Conservation (phyloP, 2,329 filamentous ascomycete species). For the Arthroderma sp. region DNA sequence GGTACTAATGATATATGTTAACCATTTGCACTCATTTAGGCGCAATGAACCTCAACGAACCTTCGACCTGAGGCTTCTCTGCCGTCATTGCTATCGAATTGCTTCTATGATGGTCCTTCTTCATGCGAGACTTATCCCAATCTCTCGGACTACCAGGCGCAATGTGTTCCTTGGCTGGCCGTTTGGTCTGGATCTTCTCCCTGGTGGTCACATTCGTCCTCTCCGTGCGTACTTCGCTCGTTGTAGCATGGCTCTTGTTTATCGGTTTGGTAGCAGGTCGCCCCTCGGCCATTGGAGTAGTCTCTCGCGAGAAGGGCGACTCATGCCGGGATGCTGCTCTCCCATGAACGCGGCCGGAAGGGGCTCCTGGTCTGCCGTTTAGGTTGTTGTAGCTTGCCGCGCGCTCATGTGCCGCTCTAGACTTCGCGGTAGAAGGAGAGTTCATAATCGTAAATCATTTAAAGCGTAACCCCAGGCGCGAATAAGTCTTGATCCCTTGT, state of each 20-base stretch:
- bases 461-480: background rate
- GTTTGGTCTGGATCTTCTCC: constrained; percentile 51
- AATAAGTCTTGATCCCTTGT: background rate
- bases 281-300: constrained; percentile 11
- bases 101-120: constrained; percentile 14
- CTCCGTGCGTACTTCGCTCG: constrained; percentile 31
- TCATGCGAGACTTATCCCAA: constrained; percentile 24
- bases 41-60: constrained; percentile 19
- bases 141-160: constrained; percentile 25
- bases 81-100: constrained; percentile 21
- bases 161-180: constrained; percentile 39
- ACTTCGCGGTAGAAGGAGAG: constrained; percentile 19
- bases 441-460: constrained; percentile 18
- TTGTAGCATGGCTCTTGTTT: constrained; percentile 23
- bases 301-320: constrained; percentile 14
- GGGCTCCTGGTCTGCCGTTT: constrained; percentile 30
- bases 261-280: constrained; percentile 13
- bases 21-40: background rate
- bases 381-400: constrained; percentile 23
- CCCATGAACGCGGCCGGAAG: constrained; percentile 26
- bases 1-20: constrained; percentile 24
- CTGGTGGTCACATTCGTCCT: constrained; percentile 45
- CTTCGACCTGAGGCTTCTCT: constrained; percentile 24
- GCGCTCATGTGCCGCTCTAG: constrained; percentile 32
- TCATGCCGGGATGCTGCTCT: constrained; percentile 17